Evolutionary conservation across 345 rosid species (phyloP), one percentile per base, ranked within the genome.

Genomic region (Pelargonium nanum): DNA sequence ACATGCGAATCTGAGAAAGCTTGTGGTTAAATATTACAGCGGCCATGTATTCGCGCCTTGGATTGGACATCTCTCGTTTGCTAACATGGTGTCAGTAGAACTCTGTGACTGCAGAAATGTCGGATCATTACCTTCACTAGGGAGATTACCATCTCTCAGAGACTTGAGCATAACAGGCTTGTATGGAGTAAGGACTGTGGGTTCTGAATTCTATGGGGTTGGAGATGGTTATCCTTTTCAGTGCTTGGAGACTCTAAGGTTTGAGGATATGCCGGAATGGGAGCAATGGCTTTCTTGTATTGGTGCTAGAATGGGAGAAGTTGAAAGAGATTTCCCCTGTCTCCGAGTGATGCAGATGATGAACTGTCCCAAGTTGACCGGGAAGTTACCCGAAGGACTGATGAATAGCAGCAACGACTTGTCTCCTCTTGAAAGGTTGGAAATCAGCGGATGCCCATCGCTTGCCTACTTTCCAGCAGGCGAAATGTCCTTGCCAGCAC

Each of bases 1-100:
- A 40, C 73, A 68, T 56, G 57, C 55, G 34, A 55, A 73, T 50
- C 67, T 83, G 69, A 65, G 59, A 24, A 69, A 22, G 48, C 60
- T 83, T 21, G 19, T 53, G 40, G 71, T 78, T 19, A 58, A 28
- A 26, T 53, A 61, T 19, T 81, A 77, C 64, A 58, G 74, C 22
- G 82, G 88, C 12, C 1, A 1, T 34, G 45, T 15, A 34, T 34
- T 34, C 45, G 6, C 45, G 6, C 4, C 13, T 34, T 34, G 45
- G 45, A 34, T 34, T 34, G 45, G 45, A 10, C 45, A 34, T 34
- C 45, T 15, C 4, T 34, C 45, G 45, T 34, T 34, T 34, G 13
- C 4, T 1, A 34, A 34, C 45, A 34, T 34, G 45, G 6, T 9
- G 13, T 34, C 45, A 3, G 12, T 10, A 34, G 45, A 34, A 15